Conservation (phyloP, 2,329 filamentous ascomycete genomes). For the Cercospora berteroae region DNA sequence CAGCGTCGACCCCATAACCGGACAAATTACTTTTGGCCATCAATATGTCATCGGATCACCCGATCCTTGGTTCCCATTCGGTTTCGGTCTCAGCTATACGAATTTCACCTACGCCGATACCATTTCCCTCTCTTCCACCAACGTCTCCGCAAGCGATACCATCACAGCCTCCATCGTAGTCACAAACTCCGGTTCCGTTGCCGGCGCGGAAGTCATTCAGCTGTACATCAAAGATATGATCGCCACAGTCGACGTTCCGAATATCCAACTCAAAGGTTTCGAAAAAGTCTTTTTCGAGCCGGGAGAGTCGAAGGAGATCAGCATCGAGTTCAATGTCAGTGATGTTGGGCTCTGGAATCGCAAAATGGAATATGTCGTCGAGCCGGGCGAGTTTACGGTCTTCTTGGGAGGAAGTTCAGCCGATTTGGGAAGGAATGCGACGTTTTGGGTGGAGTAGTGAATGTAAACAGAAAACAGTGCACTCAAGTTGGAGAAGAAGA, state of each 20-base stretch:
- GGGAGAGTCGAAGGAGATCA: slow-evolving; percentile 23
- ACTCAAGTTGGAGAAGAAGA: no score
- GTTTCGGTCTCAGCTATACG: slow-evolving; percentile 46
- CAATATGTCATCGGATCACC: slow-evolving; percentile 43
- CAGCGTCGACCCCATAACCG: slow-evolving; percentile 40
- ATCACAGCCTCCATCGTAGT: slow-evolving; percentile 62
- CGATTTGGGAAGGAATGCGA: slow-evolving; percentile 57
- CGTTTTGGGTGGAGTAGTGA: slow-evolving; percentile 53
- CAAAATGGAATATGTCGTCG: slow-evolving; percentile 69
- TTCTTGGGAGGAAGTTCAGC: slow-evolving; percentile 59
- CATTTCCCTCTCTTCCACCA: background rate
- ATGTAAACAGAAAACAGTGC: no score
- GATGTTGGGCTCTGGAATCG: slow-evolving; percentile 58
- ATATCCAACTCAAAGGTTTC: slow-evolving; percentile 43
- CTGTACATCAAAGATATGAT: slow-evolving; percentile 49
- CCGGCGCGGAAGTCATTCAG: slow-evolving; percentile 57
- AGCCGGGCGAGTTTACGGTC: slow-evolving; percentile 66
- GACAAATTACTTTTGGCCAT: slow-evolving; percentile 45
- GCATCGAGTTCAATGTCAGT: slow-evolving; percentile 46
- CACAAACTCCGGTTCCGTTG: slow-evolving; percentile 59
- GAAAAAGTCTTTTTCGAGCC: slow-evolving; percentile 38
- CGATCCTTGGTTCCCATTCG: slow-evolving; percentile 43
- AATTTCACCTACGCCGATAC: slow-evolving; percentile 16
- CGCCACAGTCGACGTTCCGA: slow-evolving; percentile 51
- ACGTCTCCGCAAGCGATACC: slow-evolving; percentile 40